These are phyloP conservation scores for Diplocarpon rosae DNA, from an alignment of 2,329 filamentous ascomycete species.

Conservation along the genomic window DNA sequence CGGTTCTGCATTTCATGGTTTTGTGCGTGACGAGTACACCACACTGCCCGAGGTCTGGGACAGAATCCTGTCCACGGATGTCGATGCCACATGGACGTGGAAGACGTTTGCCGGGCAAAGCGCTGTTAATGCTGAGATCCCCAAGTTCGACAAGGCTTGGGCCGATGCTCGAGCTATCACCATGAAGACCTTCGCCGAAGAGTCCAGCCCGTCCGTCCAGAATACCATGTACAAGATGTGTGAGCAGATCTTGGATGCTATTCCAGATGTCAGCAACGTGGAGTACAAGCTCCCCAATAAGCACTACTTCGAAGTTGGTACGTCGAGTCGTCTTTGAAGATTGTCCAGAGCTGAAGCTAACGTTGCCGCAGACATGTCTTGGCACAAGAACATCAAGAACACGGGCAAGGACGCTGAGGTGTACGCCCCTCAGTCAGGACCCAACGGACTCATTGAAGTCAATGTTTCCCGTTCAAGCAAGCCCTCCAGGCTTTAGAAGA, in stretches of 20 bases:
- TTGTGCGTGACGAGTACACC: conserved; percentile 87
- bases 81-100: conserved; percentile 84
- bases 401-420: conserved; percentile 93
- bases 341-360: background rate
- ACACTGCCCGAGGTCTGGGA: conserved; percentile 87
- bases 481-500: conserved; percentile 20
- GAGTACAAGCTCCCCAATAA: conserved; percentile 90
- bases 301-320: conserved; percentile 95
- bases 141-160: conserved; percentile 71
- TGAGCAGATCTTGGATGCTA: conserved; percentile 68
- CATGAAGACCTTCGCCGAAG: conserved; percentile 81
- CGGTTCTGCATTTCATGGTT: conserved; percentile 90
- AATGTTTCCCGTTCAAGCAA: conserved; percentile 53
- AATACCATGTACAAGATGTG: conserved; percentile 99
- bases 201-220: conserved; percentile 88
- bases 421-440: conserved; percentile 82
- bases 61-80: conserved; percentile 87
- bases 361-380: conserved; percentile 62
- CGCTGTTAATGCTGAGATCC: conserved; percentile 52
- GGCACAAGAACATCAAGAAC: conserved; percentile 93
- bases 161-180: conserved; percentile 70
- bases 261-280: conserved; percentile 60
- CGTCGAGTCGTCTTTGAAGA: conserved; percentile 29
- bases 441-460: conserved; percentile 93
- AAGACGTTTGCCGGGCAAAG: conserved; percentile 53